A percentile compares a stretch with the other conserved stretches of the same genome.
These are phyloP conservation scores for Homolaphlyctis polyrhiza DNA, from an alignment of 371 early-diverging fungal species.

Conservation along the genomic window DNA sequence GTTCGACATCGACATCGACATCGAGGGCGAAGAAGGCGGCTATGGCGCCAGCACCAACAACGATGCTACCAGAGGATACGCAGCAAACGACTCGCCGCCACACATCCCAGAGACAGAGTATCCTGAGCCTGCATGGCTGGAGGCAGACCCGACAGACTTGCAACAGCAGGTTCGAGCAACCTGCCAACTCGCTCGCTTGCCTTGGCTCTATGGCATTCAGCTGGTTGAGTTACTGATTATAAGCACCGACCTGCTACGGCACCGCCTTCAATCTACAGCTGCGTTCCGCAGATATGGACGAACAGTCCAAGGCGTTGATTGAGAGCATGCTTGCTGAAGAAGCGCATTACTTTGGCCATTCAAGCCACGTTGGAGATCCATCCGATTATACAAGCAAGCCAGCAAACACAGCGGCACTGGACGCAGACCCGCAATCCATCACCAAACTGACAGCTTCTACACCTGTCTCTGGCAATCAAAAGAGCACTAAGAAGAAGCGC, in stretches of 20 bases:
- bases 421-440: no score
- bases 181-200: no score
- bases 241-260: no score
- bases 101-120: neutral
- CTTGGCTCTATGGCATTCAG: no score
- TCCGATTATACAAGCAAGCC: neutral
- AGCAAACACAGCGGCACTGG: no score
- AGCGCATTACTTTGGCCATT: constrained; percentile 52
- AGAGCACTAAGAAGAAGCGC: no score
- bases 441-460: no score
- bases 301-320: constrained; percentile 40
- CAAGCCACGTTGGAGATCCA: constrained; percentile 8
- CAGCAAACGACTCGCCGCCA: neutral
- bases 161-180: no score
- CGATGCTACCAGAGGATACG: neutral
- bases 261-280: no score
- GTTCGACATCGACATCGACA: constrained; percentile 3
- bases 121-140: neutral
- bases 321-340: constrained; percentile 70
- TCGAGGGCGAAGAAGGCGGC: neutral
- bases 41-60: neutral
- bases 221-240: no score
- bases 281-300: neutral
- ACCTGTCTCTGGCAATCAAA: no score
- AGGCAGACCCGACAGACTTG: neutral